phyloP scores from a whole-genome alignment of 2,329 filamentous ascomycete genomes.

The Cladosporium austrohemisphaericum region DNA sequence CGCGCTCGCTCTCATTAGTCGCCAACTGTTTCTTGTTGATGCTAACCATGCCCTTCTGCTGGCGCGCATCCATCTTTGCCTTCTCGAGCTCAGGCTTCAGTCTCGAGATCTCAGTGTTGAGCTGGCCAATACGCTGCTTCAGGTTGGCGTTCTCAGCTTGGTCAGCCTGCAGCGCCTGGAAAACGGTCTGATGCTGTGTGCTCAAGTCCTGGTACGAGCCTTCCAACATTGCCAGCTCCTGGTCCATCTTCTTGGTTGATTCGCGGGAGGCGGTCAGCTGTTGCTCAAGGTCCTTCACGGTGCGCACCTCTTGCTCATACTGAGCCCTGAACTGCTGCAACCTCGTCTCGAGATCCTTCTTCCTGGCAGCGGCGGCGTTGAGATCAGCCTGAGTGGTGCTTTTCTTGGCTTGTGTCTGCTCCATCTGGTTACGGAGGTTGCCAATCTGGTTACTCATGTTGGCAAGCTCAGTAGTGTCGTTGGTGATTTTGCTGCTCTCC shows the following conservation, averaged over 20 bases:
- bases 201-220: slow-evolving; percentile 76
- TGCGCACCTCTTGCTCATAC: slow-evolving; percentile 90
- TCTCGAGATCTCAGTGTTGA: slow-evolving; percentile 78
- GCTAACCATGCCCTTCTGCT: slow-evolving; percentile 92
- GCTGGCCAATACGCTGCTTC: slow-evolving; percentile 80
- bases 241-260: slow-evolving; percentile 79
- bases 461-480: slow-evolving; percentile 86
- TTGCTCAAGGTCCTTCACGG: slow-evolving; percentile 79
- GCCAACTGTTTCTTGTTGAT: slow-evolving; percentile 98
- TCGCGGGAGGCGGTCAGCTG: slow-evolving; percentile 70
- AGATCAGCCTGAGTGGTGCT: slow-evolving; percentile 75
- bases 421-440: slow-evolving; percentile 87
- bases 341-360: slow-evolving; percentile 86
- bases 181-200: slow-evolving; percentile 73
- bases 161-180: slow-evolving; percentile 73
- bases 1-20: slow-evolving; percentile 82
- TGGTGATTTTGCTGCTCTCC: slow-evolving; percentile 79
- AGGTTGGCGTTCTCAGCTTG: slow-evolving; percentile 81
- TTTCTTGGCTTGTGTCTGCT: slow-evolving; percentile 82
- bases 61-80: slow-evolving; percentile 82
- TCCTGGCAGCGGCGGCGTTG: slow-evolving; percentile 76
- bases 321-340: slow-evolving; percentile 79
- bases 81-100: slow-evolving; percentile 91
- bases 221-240: slow-evolving; percentile 79
- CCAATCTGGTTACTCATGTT: slow-evolving; percentile 96